Percentiles rank a stretch among this genome's conserved stretches.
These are phyloP conservation scores for Mariannaea elegans DNA, from an alignment of 2,329 filamentous ascomycete genomes.

Conservation along the genomic window DNA sequence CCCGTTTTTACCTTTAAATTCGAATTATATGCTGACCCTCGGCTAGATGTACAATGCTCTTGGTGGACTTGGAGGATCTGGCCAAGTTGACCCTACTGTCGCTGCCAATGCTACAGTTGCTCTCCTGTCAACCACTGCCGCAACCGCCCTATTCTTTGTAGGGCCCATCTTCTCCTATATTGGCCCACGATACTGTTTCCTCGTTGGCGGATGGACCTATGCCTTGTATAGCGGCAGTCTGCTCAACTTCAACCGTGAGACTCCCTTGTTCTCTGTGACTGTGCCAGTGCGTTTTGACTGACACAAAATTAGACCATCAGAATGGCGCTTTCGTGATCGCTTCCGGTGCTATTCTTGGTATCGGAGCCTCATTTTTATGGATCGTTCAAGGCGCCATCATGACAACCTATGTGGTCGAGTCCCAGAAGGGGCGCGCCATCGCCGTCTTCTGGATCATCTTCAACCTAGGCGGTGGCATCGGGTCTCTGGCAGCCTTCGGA, in stretches of 20 bases:
- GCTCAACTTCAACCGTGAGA: neutral
- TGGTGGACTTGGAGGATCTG: neutral
- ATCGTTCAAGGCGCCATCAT: neutral
- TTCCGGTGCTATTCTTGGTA: neutral
- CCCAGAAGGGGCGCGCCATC: neutral
- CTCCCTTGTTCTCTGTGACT: too few relatives aligned
- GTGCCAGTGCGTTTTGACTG: neutral
- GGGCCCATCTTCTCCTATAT: neutral
- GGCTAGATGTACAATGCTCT: neutral
- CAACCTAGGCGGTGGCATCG: neutral
- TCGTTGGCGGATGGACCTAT: neutral
- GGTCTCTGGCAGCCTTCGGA: neutral
- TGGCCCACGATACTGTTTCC: neutral
- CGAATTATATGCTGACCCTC: neutral
- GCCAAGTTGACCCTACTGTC: neutral
- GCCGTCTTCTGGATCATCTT: neutral
- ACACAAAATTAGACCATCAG: neutral
- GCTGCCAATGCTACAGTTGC: neutral
- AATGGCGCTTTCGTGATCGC: neutral
- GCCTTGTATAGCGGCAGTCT: neutral
- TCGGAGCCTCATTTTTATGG: neutral
- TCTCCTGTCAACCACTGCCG: neutral
- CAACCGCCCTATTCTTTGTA: neutral
- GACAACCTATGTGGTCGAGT: neutral
- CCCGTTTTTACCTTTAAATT: neutral